Percentiles rank a stretch among this genome's conserved stretches.
Conservation (phyloP, 1,139 yeast genomes). For the Sugiyamaella japonica region DNA sequence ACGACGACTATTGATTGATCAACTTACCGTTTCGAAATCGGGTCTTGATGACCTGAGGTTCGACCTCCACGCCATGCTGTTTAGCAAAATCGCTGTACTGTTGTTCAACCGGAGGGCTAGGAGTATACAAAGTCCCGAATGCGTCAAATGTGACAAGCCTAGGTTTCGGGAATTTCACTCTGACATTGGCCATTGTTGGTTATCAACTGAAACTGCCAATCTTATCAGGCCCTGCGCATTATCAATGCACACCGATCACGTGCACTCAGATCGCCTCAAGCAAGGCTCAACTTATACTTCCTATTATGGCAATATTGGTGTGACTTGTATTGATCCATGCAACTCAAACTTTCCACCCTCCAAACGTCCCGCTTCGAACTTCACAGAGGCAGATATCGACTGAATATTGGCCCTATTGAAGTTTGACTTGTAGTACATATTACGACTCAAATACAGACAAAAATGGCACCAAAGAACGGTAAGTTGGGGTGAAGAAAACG, state of each 20-base stretch:
- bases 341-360: conserved; percentile 2
- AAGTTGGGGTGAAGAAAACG: conserved; percentile 11
- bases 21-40: conserved; percentile 25
- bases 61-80: conserved; percentile 24
- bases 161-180: conserved; percentile 24
- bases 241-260: neutral
- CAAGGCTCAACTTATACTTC: neutral
- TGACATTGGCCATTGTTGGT: neutral
- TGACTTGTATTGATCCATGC: neutral
- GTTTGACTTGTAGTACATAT: conserved; percentile 15
- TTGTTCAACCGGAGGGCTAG: conserved; percentile 28
- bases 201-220: neutral
- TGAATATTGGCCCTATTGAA: conserved; percentile 9
- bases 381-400: neutral
- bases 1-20: neutral
- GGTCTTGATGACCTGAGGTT: conserved; percentile 19
- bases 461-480: conserved; percentile 28
- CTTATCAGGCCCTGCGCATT: neutral
- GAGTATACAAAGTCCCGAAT: conserved; percentile 35
- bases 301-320: neutral
- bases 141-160: conserved; percentile 35
- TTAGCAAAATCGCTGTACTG: conserved; percentile 30
- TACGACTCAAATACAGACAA: conserved; percentile 16
- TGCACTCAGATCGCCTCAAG: neutral
- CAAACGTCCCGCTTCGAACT: neutral